Evolutionary conservation across 805 yeast genomes (phyloP).

Genomic region (Komagataella mondaviorum): DNA sequence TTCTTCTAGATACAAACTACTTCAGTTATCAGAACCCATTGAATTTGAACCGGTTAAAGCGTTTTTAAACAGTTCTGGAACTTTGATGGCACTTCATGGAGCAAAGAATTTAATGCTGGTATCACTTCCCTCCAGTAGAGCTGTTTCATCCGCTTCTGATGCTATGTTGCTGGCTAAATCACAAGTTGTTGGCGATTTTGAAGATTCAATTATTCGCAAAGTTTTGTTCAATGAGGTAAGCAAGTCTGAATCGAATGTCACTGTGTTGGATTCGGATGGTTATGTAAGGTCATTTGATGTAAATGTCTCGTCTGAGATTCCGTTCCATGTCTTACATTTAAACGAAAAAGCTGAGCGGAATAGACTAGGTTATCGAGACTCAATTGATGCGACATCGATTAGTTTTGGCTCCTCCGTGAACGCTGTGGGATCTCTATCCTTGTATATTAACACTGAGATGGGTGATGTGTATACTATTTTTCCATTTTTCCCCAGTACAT

Average conservation of each 20-base stretch:
- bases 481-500: conserved; percentile 46
- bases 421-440: conserved; percentile 31
- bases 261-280: conserved; percentile 19
- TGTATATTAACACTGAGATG: conserved; percentile 37
- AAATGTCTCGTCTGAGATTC: conserved; percentile 11
- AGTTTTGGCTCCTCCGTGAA: conserved; percentile 26
- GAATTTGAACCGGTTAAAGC: conserved; percentile 12
- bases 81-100: conserved; percentile 17
- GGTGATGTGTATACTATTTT: conserved; percentile 47
- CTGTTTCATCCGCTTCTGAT: neutral
- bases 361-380: neutral
- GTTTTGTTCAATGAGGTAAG: conserved; percentile 25
- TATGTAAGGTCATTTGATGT: conserved; percentile 19
- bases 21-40: conserved; percentile 4
- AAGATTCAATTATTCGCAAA: conserved; percentile 11
- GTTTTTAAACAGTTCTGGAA: conserved; percentile 15
- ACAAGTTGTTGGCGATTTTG: neutral
- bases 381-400: conserved; percentile 24
- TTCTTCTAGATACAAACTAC: conserved; percentile 12
- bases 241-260: conserved; percentile 21
- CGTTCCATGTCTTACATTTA: conserved; percentile 5
- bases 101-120: conserved; percentile 11
- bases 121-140: conserved; percentile 11
- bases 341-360: neutral
- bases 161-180: neutral